Evolutionary conservation across 805 yeast species (phyloP).

Genomic region (Brettanomyces custersianus): DNA sequence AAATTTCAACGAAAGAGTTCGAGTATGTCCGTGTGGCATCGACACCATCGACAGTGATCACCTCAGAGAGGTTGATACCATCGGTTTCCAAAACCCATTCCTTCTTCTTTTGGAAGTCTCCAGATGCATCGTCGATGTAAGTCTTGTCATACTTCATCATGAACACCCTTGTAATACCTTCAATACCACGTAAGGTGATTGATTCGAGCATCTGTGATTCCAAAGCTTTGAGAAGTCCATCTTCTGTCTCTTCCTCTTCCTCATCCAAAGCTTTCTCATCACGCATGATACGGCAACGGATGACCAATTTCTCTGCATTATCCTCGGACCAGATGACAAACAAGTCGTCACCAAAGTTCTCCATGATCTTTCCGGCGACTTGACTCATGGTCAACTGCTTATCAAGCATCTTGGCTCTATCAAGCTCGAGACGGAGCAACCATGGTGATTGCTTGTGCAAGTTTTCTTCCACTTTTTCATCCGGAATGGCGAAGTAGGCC

Average conservation of each 20-base stretch:
- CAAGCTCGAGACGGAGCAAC: slow-evolving; percentile 92
- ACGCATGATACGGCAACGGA: slow-evolving; percentile 97
- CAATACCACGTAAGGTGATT: slow-evolving; percentile 91
- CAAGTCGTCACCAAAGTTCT: slow-evolving; percentile 87
- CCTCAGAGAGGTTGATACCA: slow-evolving; percentile 93
- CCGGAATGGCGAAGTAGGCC: slow-evolving; percentile 95
- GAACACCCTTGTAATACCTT: slow-evolving; percentile 83
- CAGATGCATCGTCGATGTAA: slow-evolving; percentile 58
- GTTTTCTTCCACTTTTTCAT: slow-evolving; percentile 91
- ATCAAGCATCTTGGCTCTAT: slow-evolving; percentile 98
- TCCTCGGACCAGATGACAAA: slow-evolving; percentile 99
- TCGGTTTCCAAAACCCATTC: slow-evolving; percentile 99
- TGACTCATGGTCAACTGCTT: slow-evolving; percentile 97
- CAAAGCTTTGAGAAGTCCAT: slow-evolving; percentile 87
- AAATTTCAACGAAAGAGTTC: slow-evolving; percentile 91
- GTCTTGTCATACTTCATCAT: slow-evolving; percentile 80
- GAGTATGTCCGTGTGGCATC: slow-evolving; percentile 88
- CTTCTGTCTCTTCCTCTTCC: slow-evolving; percentile 94
- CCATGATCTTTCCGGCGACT: slow-evolving; percentile 91
- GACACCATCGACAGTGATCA: slow-evolving; percentile 91
- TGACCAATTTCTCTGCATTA: slow-evolving; percentile 90
- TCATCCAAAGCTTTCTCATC: slow-evolving; percentile 80
- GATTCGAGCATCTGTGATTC: slow-evolving; percentile 95
- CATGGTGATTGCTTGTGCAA: slow-evolving; percentile 96
- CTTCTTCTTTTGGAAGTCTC: slow-evolving; percentile 81